Conservation (phyloP, 73 alveolate species). For the Stentor roeselii region DNA sequence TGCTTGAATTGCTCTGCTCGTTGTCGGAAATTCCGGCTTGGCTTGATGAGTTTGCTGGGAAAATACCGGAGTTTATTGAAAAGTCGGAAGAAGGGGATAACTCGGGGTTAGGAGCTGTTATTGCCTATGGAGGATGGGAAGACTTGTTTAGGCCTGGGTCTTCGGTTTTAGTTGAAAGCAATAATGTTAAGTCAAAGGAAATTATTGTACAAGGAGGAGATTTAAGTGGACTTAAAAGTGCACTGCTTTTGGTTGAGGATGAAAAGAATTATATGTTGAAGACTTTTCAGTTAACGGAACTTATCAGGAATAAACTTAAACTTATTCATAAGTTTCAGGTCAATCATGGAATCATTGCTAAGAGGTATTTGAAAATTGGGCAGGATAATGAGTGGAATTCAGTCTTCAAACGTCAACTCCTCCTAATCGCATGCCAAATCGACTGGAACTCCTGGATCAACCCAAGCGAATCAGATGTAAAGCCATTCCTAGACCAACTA, state of each 20-base stretch:
- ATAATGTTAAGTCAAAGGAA: slow-evolving; percentile 37
- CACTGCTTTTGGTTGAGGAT: slow-evolving; percentile 36
- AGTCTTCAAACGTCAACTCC: neutral
- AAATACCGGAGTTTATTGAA: neutral
- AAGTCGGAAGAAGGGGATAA: neutral
- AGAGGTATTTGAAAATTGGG: neutral
- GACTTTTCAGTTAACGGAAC: slow-evolving; percentile 30
- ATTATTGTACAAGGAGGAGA: slow-evolving; percentile 48
- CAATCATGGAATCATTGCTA: neutral
- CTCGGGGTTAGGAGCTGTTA: neutral
- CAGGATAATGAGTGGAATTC: neutral
- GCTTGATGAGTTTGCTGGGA: neutral
- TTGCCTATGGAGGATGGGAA: slow-evolving; percentile 27
- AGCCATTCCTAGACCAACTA: slow-evolving; percentile 26
- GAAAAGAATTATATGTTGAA: slow-evolving; percentile 28
- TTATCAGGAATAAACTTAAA: neutral
- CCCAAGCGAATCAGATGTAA: neutral
- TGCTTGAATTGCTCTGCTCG: neutral
- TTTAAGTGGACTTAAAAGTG: slow-evolving; percentile 34
- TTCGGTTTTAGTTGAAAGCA: slow-evolving; percentile 30
- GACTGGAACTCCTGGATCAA: slow-evolving; percentile 27
- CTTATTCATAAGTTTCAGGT: neutral
- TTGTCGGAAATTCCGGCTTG: neutral
- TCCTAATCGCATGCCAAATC: slow-evolving; percentile 32
- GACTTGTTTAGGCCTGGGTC: slow-evolving; percentile 40